Conservation (phyloP, 306 rosid species). For the Albizia julibrissin region DNA sequence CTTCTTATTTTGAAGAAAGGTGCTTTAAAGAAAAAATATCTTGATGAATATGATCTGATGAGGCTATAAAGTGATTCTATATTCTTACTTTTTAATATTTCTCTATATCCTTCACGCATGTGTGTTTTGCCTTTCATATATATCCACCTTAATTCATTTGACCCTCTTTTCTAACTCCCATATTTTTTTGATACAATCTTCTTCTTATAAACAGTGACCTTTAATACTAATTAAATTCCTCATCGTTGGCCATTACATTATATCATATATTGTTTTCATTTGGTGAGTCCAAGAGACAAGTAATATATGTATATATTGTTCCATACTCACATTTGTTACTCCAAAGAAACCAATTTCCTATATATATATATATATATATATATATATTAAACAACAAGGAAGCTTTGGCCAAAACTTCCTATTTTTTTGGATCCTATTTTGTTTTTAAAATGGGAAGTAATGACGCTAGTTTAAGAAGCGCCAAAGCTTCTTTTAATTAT, state of each 20-base stretch:
- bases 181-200: conserved; percentile 3
- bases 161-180: conserved; percentile 29
- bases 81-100: conserved; percentile 25
- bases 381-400: too few species aligned
- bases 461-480: too few species aligned
- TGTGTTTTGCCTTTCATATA: conserved; percentile 39
- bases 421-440: too few species aligned
- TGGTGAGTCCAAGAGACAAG: too few species aligned
- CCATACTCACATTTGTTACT: too few species aligned
- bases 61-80: conserved; percentile 28
- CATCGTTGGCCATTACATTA: not conserved
- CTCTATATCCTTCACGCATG: conserved; percentile 30
- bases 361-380: too few species aligned
- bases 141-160: conserved; percentile 33
- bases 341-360: too few species aligned
- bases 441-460: too few species aligned
- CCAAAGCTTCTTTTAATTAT: too few species aligned
- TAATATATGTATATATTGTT: too few species aligned
- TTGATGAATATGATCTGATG: conserved; percentile 19
- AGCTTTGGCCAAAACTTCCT: too few species aligned
- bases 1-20: conserved; percentile 25
- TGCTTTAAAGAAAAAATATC: conserved; percentile 37
- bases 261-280: not conserved
- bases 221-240: conserved; percentile 13
- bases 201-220: not conserved